These are phyloP conservation scores for Luvunga scandens DNA, from an alignment of 345 rosid genomes.

Conservation along the genomic window DNA sequence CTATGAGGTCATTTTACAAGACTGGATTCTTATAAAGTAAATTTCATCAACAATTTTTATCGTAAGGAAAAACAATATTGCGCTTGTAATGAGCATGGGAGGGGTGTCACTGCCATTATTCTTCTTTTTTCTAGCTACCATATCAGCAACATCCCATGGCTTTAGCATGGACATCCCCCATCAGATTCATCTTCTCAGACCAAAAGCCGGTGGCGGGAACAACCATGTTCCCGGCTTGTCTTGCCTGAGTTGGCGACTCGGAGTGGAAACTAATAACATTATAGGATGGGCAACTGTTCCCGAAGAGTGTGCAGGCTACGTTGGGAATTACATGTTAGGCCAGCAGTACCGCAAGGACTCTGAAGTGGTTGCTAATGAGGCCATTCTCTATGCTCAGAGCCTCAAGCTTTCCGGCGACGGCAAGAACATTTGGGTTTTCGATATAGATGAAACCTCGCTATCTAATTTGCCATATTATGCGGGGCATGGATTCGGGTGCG, in stretches of 20 bases:
- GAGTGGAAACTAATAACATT: slow-evolving; percentile 57
- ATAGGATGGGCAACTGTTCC: slow-evolving; percentile 49
- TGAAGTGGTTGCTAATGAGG: slow-evolving; percentile 32
- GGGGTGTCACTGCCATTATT: neutral
- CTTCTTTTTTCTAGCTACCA: slow-evolving; percentile 10
- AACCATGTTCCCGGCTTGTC: slow-evolving; percentile 16
- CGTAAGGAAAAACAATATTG: no score
- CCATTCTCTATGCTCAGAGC: slow-evolving; percentile 33
- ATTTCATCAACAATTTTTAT: no score
- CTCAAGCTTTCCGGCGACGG: slow-evolving; percentile 31
- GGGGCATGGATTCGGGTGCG: slow-evolving; percentile 35
- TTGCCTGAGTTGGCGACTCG: slow-evolving; percentile 65
- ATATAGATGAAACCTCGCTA: slow-evolving; percentile 41
- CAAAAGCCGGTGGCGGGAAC: slow-evolving; percentile 27
- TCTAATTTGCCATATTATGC: slow-evolving; percentile 39
- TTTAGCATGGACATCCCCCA: slow-evolving; percentile 8
- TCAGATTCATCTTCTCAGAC: slow-evolving; percentile 43
- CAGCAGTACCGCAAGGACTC: slow-evolving; percentile 48
- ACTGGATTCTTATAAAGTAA: neutral
- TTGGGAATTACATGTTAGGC: slow-evolving; percentile 52
- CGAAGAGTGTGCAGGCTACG: slow-evolving; percentile 36
- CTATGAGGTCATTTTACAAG: no score
- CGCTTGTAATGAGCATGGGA: no score
- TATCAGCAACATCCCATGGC: slow-evolving; percentile 12
- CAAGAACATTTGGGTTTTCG: slow-evolving; percentile 44